These are phyloP conservation scores for Fomitopsis betulina DNA, from an alignment of 1,284 basidiomycete genomes.

Conservation along the genomic window DNA sequence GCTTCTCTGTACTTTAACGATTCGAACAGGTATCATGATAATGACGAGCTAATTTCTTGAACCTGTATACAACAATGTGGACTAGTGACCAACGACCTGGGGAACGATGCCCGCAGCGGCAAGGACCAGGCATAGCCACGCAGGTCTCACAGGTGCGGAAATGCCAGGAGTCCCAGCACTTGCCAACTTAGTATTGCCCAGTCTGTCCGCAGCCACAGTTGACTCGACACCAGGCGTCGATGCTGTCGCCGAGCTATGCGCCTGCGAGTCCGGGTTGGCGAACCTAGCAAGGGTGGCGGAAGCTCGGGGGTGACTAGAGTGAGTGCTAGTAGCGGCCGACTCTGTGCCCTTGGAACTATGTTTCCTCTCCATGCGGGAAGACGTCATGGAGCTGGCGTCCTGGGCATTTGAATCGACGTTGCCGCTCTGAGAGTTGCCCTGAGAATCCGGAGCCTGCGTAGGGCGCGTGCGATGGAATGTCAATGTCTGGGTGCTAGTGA, in stretches of 20 bases:
- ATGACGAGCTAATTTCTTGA: not conserved
- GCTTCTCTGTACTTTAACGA: not conserved
- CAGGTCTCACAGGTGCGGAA: not conserved
- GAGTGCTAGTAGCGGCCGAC: not conserved
- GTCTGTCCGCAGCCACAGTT: not conserved
- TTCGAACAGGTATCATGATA: not conserved
- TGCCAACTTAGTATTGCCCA: constrained; percentile 8
- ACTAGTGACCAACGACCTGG: not conserved
- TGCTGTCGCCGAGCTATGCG: not conserved
- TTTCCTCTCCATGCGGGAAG: constrained; percentile 3
- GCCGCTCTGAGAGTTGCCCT: not conserved
- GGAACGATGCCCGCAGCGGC: not conserved
- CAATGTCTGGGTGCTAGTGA: not conserved
- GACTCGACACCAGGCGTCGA: not conserved
- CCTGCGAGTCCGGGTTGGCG: not conserved
- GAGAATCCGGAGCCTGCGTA: not conserved
- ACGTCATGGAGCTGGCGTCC: not conserved
- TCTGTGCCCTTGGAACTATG: not conserved
- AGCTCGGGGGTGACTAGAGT: constrained; percentile 14
- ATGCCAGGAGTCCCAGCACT: not conserved
- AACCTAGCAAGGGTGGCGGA: too few relatives aligned
- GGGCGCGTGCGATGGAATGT: constrained; percentile 3
- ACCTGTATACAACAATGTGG: not conserved
- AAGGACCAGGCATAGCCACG: constrained; percentile 2
- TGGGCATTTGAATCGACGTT: not conserved